phyloP scores from a whole-genome alignment of 2,329 filamentous ascomycete species.

The Cytospora schulzeri region DNA sequence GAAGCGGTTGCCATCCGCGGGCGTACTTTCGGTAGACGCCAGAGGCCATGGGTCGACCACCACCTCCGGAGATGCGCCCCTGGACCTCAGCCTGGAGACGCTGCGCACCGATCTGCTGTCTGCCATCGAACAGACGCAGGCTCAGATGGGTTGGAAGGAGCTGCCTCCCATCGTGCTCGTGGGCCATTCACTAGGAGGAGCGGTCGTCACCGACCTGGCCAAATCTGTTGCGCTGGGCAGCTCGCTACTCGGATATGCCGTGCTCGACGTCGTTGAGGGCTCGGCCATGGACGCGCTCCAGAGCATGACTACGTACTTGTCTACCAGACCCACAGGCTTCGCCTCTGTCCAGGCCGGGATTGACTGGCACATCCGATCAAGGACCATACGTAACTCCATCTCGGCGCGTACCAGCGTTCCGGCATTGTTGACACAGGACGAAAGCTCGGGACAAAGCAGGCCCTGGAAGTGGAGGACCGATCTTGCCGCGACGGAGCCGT shows the following conservation, averaged over 20 bases:
- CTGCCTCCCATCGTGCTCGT: constrained; percentile 80
- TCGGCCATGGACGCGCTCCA: constrained; percentile 93
- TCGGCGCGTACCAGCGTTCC: constrained; percentile 91
- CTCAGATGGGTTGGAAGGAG: constrained; percentile 70
- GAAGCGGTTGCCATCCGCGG: constrained; percentile 75
- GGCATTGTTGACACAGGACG: constrained; percentile 63
- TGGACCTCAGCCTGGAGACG: constrained; percentile 72
- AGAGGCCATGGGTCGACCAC: constrained; percentile 79
- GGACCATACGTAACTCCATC: constrained; percentile 79
- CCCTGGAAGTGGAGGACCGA: constrained; percentile 87
- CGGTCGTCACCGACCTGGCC: constrained; percentile 84
- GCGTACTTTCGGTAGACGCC: constrained; percentile 83
- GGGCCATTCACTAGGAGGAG: constrained; percentile 90
- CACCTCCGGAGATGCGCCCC: constrained; percentile 39
- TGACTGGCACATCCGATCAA: constrained; percentile 89
- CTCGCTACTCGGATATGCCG: constrained; percentile 79
- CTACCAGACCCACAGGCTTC: constrained; percentile 78
- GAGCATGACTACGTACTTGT: constrained; percentile 91
- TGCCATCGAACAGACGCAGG: constrained; percentile 68
- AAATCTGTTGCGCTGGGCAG: constrained; percentile 65
- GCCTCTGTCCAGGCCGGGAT: constrained; percentile 77
- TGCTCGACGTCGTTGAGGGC: constrained; percentile 93
- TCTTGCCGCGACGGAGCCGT: constrained; percentile 78
- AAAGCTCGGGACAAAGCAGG: constrained; percentile 37
- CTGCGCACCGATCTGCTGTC: constrained; percentile 72